Evolutionary conservation across 768 basidiomycete genomes (phyloP).

Genomic region (Suillus bovinus): DNA sequence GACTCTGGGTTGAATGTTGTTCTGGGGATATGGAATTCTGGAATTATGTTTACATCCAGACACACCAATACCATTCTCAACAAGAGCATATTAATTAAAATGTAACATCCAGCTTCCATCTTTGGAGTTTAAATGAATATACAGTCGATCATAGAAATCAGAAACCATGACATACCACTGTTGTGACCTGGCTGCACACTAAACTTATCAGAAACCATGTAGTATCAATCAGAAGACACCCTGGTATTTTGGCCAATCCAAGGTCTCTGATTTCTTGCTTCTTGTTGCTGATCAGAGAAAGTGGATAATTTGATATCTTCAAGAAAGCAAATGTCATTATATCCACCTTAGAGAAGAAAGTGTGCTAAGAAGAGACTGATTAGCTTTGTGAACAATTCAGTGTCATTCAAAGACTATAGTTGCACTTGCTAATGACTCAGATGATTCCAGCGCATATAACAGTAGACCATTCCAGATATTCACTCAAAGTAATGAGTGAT

Average conservation of each 20-base stretch:
- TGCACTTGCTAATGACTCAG: no score
- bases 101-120: neutral
- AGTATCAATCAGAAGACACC: conserved; percentile 2
- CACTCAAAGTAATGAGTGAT: neutral
- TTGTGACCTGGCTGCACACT: neutral
- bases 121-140: neutral
- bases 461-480: neutral
- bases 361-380: neutral
- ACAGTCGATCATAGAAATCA: neutral
- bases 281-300: conserved; percentile 12
- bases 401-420: no score
- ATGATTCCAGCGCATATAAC: neutral
- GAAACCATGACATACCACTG: neutral
- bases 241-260: conserved; percentile 8
- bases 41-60: conserved; percentile 22
- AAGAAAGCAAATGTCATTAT: neutral
- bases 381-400: neutral
- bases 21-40: conserved; percentile 22
- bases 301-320: conserved; percentile 5
- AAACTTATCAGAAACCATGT: neutral
- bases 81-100: neutral
- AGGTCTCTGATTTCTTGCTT: conserved; percentile 1
- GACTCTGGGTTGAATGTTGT: no score
- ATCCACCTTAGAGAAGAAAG: neutral
- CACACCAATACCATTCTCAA: conserved; percentile 10